Base-by-base conservation (phyloP, 2,329 filamentous ascomycete genomes). In the Penicillium sp. region DNA sequence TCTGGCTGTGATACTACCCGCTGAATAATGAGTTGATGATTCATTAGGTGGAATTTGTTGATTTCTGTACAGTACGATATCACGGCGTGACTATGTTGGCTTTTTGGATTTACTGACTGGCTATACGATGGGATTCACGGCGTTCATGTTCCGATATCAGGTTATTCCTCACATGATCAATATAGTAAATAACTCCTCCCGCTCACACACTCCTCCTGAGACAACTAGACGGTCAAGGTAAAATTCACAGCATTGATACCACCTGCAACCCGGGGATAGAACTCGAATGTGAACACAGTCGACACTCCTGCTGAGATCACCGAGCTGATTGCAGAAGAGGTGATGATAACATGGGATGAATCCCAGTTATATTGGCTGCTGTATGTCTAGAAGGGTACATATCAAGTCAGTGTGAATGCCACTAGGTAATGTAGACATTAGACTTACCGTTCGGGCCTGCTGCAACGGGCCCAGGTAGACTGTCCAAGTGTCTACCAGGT, bases 401-500 rank as follows among this genome's bases (percentile, higher is more conserved):
- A 28, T 22, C 25, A n/a, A 25, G n/a, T 52, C 11, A 38, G 30
- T 4, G n/a, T 11, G 25, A 7, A 37, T 52, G 16, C n/a, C 4
- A 37, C 3, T 5, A 13, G 14, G 6, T 4, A 8, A 22, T 13
- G 5, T 13, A 3, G 16, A 37, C 5, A 28, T 38, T 38, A 11
- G 26, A 65, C 64, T 64, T 64, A 76, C 80, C 16, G 77, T 69
- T 13, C 70, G 67, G 1, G 74, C 81, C 63, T 84, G 78, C 67
- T 87, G 83, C 26, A 87, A 69, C 2, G 81, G 76, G 0, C 82
- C 81, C 1, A 87, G 71, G 33, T 78, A 84, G 66, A 79, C 71
- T 0, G 85, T 87, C 83, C 83, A 88, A 53, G 82, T 79, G 63
- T 88, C 85, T 4, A 84, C 78, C 6, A 87, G 68, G 55, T 79